Conservation (phyloP, 139 green algal genomes). For the Tetratostichococcus sp. region DNA sequence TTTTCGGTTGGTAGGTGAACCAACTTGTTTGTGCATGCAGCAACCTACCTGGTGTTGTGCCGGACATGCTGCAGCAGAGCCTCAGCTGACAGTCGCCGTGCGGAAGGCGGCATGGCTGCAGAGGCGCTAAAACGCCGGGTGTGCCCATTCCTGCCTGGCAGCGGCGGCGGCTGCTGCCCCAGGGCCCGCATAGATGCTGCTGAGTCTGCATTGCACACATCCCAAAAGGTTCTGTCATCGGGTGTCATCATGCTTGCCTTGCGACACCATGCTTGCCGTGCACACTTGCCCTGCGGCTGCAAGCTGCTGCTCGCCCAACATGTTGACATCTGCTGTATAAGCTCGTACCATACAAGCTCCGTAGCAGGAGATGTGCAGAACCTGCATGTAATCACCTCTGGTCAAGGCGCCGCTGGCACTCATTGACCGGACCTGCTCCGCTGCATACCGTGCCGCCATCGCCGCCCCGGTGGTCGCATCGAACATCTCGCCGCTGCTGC, state of each 20-base stretch:
- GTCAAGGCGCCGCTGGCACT: too few relatives aligned
- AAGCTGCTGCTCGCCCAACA: too few relatives aligned
- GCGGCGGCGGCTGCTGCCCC: not conserved
- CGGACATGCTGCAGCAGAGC: not conserved
- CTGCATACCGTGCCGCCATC: not conserved
- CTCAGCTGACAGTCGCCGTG: not conserved
- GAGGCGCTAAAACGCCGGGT: not conserved
- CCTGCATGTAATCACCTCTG: too few relatives aligned
- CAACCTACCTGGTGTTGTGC: not conserved
- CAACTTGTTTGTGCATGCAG: too few relatives aligned
- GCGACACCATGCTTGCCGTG: too few relatives aligned
- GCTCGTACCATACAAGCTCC: too few relatives aligned
- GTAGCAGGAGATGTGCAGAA: too few relatives aligned
- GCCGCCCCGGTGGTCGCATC: not conserved
- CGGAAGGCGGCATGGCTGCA: not conserved
- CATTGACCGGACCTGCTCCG: not conserved
- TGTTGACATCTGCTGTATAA: too few relatives aligned
- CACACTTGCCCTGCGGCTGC: too few relatives aligned
- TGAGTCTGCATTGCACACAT: not conserved
- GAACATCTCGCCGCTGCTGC: not conserved
- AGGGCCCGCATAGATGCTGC: not conserved
- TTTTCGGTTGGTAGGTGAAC: too few relatives aligned
- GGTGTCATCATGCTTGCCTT: too few relatives aligned
- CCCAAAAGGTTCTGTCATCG: not conserved
- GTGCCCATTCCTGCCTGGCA: not conserved